Evolutionary conservation across 306 rosid genomes (phyloP).

Genomic region (Rosa multiflora): DNA sequence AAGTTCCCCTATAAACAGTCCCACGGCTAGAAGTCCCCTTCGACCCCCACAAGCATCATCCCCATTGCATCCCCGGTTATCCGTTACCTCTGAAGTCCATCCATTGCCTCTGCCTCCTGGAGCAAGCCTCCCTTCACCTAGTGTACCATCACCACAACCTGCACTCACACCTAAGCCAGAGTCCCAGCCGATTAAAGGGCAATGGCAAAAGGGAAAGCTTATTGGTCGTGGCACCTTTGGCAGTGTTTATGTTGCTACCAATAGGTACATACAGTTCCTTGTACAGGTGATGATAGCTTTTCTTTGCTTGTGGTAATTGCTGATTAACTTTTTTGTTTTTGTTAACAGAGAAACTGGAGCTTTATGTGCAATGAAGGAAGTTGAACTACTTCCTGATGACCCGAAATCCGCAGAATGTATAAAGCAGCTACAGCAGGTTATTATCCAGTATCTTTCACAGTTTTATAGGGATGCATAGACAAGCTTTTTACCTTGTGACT

Average conservation of each 20-base stretch:
- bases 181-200: slow-evolving; percentile 54
- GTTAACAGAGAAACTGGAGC: slow-evolving; percentile 79
- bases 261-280: slow-evolving; percentile 50
- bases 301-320: slow-evolving; percentile 23
- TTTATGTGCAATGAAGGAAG: slow-evolving; percentile 99
- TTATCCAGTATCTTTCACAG: not conserved
- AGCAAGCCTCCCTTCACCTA: slow-evolving; percentile 45
- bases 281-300: slow-evolving; percentile 14
- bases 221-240: slow-evolving; percentile 99
- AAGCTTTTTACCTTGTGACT: not conserved
- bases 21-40: slow-evolving; percentile 43
- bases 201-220: slow-evolving; percentile 96
- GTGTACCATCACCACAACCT: slow-evolving; percentile 9
- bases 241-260: slow-evolving; percentile 88
- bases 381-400: slow-evolving; percentile 77
- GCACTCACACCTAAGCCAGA: slow-evolving; percentile 41
- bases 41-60: slow-evolving; percentile 45
- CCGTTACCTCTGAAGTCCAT: slow-evolving; percentile 39
- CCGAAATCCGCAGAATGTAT: slow-evolving; percentile 89
- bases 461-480: not conserved
- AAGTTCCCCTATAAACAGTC: slow-evolving; percentile 66
- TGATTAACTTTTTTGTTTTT: not conserved
- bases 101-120: slow-evolving; percentile 97
- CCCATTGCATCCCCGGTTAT: slow-evolving; percentile 32
- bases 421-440: slow-evolving; percentile 94